Percentiles rank a stretch among this genome's conserved stretches.
Evolutionary conservation across 169 alveolate species (phyloP).

Genomic region (Besnoitia besnoiti): DNA sequence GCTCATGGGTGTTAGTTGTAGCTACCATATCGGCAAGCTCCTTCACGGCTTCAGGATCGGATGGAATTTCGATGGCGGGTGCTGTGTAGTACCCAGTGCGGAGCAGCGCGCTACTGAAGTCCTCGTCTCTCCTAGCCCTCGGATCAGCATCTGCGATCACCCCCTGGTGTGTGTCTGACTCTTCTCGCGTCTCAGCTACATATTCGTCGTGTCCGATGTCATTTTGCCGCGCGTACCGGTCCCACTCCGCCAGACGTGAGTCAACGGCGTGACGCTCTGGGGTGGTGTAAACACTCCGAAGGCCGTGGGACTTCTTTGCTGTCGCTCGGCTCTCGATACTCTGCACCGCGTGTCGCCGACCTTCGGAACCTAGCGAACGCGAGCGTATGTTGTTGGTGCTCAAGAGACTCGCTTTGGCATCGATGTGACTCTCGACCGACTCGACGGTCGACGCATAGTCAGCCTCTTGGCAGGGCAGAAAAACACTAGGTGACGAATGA

Average conservation of each 20-base stretch:
- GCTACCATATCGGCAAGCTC: background rate
- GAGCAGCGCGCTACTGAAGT: background rate
- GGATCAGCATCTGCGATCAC: background rate
- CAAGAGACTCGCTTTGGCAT: background rate
- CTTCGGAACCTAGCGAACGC: background rate
- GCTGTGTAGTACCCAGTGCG: background rate
- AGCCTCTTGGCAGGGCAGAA: background rate
- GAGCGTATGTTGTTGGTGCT: background rate
- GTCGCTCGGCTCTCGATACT: background rate
- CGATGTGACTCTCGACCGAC: background rate
- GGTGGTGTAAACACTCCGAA: background rate
- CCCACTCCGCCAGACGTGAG: background rate
- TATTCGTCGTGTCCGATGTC: background rate
- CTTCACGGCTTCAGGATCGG: slow-evolving; percentile 10
- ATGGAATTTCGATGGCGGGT: background rate
- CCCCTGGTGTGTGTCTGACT: background rate
- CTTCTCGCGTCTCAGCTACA: background rate
- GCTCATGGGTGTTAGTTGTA: background rate
- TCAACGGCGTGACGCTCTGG: background rate
- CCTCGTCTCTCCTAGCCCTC: background rate
- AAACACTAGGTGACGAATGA: background rate
- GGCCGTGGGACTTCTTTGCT: background rate
- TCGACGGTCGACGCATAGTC: background rate
- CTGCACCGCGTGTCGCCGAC: background rate
- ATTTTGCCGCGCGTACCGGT: background rate